A percentile compares a stretch with the other conserved stretches of the same genome.
These are phyloP conservation scores for Megacollybia platyphylla DNA, from an alignment of 1,284 basidiomycete species.

Conservation along the genomic window DNA sequence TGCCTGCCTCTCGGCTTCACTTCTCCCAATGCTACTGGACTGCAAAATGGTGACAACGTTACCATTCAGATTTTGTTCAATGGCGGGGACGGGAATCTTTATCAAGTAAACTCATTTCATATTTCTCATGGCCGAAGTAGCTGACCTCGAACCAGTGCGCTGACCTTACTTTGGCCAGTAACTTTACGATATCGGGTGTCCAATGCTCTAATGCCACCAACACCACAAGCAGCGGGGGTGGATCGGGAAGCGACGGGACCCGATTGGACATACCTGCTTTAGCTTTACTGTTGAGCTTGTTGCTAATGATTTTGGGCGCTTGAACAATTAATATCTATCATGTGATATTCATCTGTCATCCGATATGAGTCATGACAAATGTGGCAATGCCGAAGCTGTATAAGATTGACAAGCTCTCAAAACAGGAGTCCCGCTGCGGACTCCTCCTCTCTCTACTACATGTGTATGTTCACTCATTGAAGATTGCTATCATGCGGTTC, in stretches of 20 bases:
- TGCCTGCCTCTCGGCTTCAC: slow-evolving; percentile 53
- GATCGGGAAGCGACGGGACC: not conserved
- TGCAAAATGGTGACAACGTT: slow-evolving; percentile 42
- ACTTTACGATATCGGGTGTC: slow-evolving; percentile 12
- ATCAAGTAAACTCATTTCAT: not conserved
- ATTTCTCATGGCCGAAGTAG: not conserved
- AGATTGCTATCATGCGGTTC: slow-evolving; percentile 16
- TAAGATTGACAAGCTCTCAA: no score
- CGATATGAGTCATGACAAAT: no score
- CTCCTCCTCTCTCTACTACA: no score
- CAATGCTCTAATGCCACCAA: slow-evolving; percentile 21
- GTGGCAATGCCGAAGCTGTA: no score
- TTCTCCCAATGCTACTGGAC: slow-evolving; percentile 33
- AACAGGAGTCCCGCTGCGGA: no score
- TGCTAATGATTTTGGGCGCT: no score
- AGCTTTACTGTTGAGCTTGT: no score
- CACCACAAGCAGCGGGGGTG: not conserved
- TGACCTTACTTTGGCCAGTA: slow-evolving; percentile 5
- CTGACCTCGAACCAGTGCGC: slow-evolving; percentile 3
- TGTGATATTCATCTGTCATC: no score
- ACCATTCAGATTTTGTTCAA: slow-evolving; percentile 30
- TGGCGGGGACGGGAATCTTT: slow-evolving; percentile 2
- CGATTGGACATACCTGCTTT: no score
- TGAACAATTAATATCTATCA: no score
- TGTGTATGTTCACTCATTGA: no score